A percentile compares a stretch with the other conserved stretches of the same genome.
These are phyloP conservation scores for Pleurotus tuber-regium DNA, from an alignment of 768 basidiomycete species.

Conservation along the genomic window DNA sequence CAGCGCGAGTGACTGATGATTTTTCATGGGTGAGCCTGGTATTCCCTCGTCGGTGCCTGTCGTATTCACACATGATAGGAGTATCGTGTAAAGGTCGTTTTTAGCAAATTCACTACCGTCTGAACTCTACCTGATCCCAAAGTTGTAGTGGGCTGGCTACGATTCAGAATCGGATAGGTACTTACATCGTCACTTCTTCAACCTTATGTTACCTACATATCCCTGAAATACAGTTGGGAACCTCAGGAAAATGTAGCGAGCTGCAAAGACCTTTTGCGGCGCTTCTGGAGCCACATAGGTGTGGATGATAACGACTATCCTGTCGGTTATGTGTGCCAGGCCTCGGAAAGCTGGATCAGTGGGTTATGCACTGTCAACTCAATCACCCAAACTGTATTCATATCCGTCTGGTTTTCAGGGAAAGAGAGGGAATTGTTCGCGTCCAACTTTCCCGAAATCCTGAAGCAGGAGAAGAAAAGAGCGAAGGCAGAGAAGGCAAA, in stretches of 20 bases:
- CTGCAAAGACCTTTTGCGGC: conserved; percentile 57
- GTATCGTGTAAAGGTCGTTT: conserved; percentile 63
- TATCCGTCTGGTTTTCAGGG: too few relatives aligned
- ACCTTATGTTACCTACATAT: background rate
- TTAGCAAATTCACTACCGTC: background rate
- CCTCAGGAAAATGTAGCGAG: conserved; percentile 55
- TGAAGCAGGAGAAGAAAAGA: conserved; percentile 15
- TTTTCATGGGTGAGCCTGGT: conserved; percentile 50
- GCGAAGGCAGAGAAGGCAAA: conserved; percentile 19
- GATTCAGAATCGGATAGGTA: conserved; percentile 56
- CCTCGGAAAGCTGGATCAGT: conserved; percentile 61
- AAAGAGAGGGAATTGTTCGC: conserved; percentile 37
- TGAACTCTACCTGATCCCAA: conserved; percentile 4
- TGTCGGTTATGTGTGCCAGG: conserved; percentile 41
- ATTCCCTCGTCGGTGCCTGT: background rate
- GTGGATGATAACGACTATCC: conserved; percentile 53
- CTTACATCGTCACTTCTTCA: background rate
- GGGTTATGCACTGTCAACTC: conserved; percentile 9
- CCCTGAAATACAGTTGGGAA: conserved; percentile 58
- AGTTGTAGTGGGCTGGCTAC: conserved; percentile 64
- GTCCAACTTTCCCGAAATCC: conserved; percentile 24
- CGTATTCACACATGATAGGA: conserved; percentile 36
- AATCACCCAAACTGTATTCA: too few relatives aligned
- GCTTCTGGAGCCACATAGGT: conserved; percentile 65
- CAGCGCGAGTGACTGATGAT: conserved; percentile 49